Conservation (phyloP, 805 yeast genomes). For the Kodamaea kaohsiungensis region DNA sequence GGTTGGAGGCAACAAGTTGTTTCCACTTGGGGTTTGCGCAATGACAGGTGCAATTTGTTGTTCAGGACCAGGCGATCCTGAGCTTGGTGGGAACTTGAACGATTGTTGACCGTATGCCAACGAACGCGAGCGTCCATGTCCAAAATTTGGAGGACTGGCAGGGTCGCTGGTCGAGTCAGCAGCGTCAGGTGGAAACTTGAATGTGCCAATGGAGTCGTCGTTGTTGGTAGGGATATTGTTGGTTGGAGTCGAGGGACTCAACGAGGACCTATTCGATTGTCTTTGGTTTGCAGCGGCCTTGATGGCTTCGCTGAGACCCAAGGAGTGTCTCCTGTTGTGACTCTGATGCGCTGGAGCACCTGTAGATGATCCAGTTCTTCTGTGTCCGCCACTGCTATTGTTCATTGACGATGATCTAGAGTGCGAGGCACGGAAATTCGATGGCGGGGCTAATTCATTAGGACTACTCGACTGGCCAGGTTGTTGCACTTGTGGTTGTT, state of each 20-base stretch:
- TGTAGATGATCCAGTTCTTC: constrained; percentile 36
- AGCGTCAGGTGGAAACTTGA: constrained; percentile 57
- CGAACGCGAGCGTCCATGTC: constrained; percentile 39
- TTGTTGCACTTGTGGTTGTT: background rate
- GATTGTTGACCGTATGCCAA: constrained; percentile 47
- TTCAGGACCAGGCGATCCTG: constrained; percentile 8
- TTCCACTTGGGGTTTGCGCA: constrained; percentile 18
- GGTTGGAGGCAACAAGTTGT: constrained; percentile 50
- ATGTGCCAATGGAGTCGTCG: constrained; percentile 28
- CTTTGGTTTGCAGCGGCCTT: constrained; percentile 95
- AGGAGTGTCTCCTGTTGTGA: constrained; percentile 87
- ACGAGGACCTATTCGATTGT: constrained; percentile 38
- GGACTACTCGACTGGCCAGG: constrained; percentile 18
- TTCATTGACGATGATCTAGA: constrained; percentile 28
- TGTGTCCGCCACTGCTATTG: constrained; percentile 24
- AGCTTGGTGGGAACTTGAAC: constrained; percentile 59
- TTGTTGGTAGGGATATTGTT: constrained; percentile 14
- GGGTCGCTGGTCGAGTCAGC: constrained; percentile 8
- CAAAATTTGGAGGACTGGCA: constrained; percentile 12
- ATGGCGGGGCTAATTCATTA: constrained; percentile 19
- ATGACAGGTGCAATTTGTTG: constrained; percentile 30
- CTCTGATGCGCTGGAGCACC: constrained; percentile 47
- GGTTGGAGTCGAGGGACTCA: constrained; percentile 29
- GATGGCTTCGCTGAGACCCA: constrained; percentile 90
- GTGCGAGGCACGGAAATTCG: constrained; percentile 25